Percentiles rank a stretch among this genome's conserved stretches.
These are phyloP conservation scores for Cryphonectria nitschkei DNA, from an alignment of 2,329 filamentous ascomycete species.

Conservation along the genomic window DNA sequence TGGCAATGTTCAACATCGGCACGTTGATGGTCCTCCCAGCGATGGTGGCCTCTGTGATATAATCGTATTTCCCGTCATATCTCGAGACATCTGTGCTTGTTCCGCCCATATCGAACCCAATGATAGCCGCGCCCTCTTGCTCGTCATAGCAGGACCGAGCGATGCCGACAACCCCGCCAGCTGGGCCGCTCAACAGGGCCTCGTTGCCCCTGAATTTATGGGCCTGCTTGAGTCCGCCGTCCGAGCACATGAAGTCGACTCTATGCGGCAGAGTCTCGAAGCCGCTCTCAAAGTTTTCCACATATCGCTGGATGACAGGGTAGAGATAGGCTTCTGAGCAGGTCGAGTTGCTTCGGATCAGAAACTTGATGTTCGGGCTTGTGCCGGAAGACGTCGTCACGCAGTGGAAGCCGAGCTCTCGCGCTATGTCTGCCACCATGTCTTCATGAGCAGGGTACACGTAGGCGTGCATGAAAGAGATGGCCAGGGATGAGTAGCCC, in stretches of 20 bases:
- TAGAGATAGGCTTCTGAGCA: conserved; percentile 75
- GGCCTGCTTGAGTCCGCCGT: conserved; percentile 52
- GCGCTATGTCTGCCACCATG: conserved; percentile 61
- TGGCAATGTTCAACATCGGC: conserved; percentile 76
- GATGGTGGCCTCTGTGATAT: conserved; percentile 73
- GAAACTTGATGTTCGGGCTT: conserved; percentile 74
- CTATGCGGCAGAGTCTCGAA: conserved; percentile 62
- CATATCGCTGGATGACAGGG: conserved; percentile 70
- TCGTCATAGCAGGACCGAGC: conserved; percentile 70
- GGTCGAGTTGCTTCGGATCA: conserved; percentile 67
- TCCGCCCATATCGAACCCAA: conserved; percentile 54
- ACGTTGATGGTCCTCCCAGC: conserved; percentile 72
- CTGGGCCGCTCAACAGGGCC: conserved; percentile 69
- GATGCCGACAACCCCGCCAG: conserved; percentile 73
- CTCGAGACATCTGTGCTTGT: conserved; percentile 74
- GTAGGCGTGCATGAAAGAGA: conserved; percentile 71
- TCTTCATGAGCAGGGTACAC: conserved; percentile 69
- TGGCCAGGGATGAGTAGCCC: conserved; percentile 48
- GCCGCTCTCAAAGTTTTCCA: conserved; percentile 65
- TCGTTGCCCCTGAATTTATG: conserved; percentile 65
- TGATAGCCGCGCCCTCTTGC: conserved; percentile 67
- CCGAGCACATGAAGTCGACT: conserved; percentile 70
- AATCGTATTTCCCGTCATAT: conserved; percentile 70
- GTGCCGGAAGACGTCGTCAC: conserved; percentile 68
- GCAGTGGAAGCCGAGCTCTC: conserved; percentile 63